These are phyloP conservation scores for Phyllosticta citriasiana DNA, from an alignment of 2,329 filamentous ascomycete species.

Conservation along the genomic window DNA sequence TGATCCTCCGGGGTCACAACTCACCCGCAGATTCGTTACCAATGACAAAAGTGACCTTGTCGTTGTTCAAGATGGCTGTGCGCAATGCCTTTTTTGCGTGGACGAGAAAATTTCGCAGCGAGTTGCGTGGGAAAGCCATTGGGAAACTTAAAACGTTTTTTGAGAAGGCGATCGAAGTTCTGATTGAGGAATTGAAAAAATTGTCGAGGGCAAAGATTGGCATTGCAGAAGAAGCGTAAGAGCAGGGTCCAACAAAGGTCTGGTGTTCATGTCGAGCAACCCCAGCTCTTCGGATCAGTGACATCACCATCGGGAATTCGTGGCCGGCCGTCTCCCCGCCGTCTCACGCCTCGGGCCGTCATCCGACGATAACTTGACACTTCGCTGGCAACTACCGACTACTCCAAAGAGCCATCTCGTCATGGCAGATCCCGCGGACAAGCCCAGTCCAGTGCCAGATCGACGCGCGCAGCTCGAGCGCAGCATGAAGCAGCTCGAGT, in stretches of 20 bases:
- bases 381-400: neutral
- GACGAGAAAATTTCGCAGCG: conserved; percentile 36
- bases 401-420: neutral
- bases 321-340: neutral
- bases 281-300: neutral
- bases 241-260: neutral
- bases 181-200: neutral
- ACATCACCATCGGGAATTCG: neutral
- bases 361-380: neutral
- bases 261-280: neutral
- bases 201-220: neutral
- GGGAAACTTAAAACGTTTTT: neutral
- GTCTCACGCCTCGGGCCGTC: neutral
- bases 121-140: conserved; percentile 31
- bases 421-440: conserved; percentile 1
- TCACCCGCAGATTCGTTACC: conserved; percentile 44
- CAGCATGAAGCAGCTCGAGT: conserved; percentile 7
- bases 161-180: neutral
- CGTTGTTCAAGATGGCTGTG: conserved; percentile 28
- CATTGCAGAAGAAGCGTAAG: neutral
- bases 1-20: conserved; percentile 2
- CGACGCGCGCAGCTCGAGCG: neutral
- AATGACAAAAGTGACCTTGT: conserved; percentile 40
- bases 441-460: neutral
- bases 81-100: conserved; percentile 35